Evolutionary conservation across 257 asterid genomes (phyloP).

Genomic region (Marsdenia floribunda): DNA sequence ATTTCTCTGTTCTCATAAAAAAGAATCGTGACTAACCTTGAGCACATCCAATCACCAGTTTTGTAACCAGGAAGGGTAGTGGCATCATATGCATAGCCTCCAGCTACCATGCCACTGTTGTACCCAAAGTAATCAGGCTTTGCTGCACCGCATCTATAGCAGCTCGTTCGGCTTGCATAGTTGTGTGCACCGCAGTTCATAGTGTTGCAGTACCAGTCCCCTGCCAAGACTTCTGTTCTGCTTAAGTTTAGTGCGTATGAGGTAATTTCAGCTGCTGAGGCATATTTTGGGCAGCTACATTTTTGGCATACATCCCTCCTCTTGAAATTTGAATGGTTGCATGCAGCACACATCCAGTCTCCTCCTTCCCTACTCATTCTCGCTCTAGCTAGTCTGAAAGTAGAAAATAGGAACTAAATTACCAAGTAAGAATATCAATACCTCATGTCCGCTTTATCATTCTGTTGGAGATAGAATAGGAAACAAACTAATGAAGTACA

Average conservation of each 20-base stretch:
- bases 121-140: slow-evolving; percentile 45
- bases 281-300: slow-evolving; percentile 71
- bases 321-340: slow-evolving; percentile 73
- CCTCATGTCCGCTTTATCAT: neutral
- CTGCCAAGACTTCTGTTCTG: slow-evolving; percentile 49
- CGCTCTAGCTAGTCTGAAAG: slow-evolving; percentile 12
- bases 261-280: slow-evolving; percentile 39
- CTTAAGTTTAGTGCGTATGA: slow-evolving; percentile 38
- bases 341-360: slow-evolving; percentile 86
- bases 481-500: neutral
- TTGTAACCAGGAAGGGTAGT: slow-evolving; percentile 76
- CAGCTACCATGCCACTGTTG: slow-evolving; percentile 37
- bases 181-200: slow-evolving; percentile 76
- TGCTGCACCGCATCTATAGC: slow-evolving; percentile 55
- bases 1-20: neutral
- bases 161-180: slow-evolving; percentile 71
- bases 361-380: slow-evolving; percentile 73
- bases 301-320: slow-evolving; percentile 68
- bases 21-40: slow-evolving; percentile 31
- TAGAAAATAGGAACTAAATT: neutral
- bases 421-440: neutral
- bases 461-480: neutral
- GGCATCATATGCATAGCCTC: slow-evolving; percentile 43
- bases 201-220: slow-evolving; percentile 75
- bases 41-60: slow-evolving; percentile 87